Evolutionary conservation across 495 filamentous ascomycete species (phyloP).

Genomic region (Geopyxis carbonaria): DNA sequence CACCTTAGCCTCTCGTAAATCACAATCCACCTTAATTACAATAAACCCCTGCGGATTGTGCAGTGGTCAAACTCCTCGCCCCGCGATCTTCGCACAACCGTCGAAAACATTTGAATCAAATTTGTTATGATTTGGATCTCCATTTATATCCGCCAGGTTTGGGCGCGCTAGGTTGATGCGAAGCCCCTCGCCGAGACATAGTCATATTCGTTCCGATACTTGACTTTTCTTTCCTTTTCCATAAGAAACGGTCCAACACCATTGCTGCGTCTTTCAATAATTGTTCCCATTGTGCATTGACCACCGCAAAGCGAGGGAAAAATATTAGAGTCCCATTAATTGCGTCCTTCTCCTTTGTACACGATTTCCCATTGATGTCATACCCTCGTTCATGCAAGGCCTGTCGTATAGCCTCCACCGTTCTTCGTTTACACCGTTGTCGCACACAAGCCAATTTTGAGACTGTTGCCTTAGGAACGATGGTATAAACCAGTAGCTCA

Average conservation of each 20-base stretch:
- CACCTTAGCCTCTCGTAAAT: neutral
- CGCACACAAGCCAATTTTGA: neutral
- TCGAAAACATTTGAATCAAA: no score
- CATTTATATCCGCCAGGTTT: no score
- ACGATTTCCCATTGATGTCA: neutral
- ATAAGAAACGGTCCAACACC: constrained; percentile 1
- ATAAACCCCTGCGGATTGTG: no score
- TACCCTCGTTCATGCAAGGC: neutral
- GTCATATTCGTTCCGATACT: no score
- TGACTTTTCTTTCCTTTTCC: neutral
- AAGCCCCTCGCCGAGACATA: no score
- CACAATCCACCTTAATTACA: no score
- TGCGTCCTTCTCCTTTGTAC: neutral
- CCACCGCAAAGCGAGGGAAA: neutral
- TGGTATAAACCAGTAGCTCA: neutral
- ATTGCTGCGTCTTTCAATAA: neutral
- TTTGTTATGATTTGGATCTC: no score
- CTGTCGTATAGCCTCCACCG: neutral
- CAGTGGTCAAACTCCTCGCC: no score
- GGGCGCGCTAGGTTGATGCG: no score
- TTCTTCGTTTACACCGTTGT: neutral
- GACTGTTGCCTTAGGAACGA: neutral
- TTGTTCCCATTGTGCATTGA: neutral
- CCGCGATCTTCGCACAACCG: no score
- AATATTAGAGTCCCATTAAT: neutral